These are phyloP conservation scores for Neoscytalidium dimidiatum DNA, from an alignment of 2,329 filamentous ascomycete species.

Conservation along the genomic window DNA sequence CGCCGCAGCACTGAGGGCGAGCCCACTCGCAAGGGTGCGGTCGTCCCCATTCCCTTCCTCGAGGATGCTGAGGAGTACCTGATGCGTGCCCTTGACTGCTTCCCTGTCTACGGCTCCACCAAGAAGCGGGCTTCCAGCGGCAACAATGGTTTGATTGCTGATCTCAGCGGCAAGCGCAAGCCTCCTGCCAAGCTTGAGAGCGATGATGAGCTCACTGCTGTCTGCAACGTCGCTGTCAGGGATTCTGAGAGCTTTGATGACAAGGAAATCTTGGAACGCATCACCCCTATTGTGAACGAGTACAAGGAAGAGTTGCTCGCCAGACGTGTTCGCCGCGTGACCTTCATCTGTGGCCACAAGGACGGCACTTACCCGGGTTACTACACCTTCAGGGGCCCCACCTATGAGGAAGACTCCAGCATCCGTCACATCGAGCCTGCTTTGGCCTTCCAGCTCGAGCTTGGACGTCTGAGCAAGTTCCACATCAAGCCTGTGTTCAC, in stretches of 20 bases:
- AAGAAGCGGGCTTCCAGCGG: constrained; percentile 58
- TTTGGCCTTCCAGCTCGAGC: constrained; percentile 96
- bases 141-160: constrained; percentile 63
- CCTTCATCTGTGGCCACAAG: constrained; percentile 93
- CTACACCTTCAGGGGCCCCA: constrained; percentile 95
- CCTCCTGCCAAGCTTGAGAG: constrained; percentile 56
- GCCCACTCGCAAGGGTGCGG: constrained; percentile 86
- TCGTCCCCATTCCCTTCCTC: constrained; percentile 88
- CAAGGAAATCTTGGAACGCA: constrained; percentile 74
- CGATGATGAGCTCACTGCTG: constrained; percentile 81
- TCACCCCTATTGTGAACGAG: constrained; percentile 73
- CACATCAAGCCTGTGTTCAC: constrained; percentile 98
- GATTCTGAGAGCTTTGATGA: constrained; percentile 86
- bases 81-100: constrained; percentile 77
- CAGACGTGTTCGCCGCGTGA: constrained; percentile 83
- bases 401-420: constrained; percentile 86
- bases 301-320: constrained; percentile 81
- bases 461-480: constrained; percentile 92
- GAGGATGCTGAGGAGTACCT: constrained; percentile 87
- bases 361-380: constrained; percentile 95
- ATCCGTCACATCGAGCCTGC: constrained; percentile 97
- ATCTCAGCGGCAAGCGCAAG: constrained; percentile 71
- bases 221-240: constrained; percentile 88
- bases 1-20: constrained; percentile 70
- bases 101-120: constrained; percentile 61